phyloP scores from a whole-genome alignment of 1,139 yeast genomes.

The Blastobotrys apis region DNA sequence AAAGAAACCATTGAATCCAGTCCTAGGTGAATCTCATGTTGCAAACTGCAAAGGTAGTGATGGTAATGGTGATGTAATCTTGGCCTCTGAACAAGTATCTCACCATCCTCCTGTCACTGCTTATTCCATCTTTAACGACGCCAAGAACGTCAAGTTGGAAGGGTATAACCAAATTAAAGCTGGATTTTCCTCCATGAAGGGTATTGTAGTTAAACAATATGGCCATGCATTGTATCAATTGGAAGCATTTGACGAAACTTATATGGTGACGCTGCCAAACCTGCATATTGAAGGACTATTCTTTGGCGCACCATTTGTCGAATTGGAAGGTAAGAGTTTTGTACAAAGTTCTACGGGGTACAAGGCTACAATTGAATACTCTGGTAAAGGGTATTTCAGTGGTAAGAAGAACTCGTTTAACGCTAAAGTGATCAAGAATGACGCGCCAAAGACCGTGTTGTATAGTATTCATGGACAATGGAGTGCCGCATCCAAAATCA shows the following conservation, averaged over 20 bases:
- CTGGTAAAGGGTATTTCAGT: constrained; percentile 93
- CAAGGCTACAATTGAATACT: constrained; percentile 66
- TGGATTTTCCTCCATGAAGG: constrained; percentile 66
- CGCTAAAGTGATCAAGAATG: constrained; percentile 66
- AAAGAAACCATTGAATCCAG: constrained; percentile 94
- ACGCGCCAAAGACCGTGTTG: constrained; percentile 56
- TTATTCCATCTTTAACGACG: constrained; percentile 69
- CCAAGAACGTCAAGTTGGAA: constrained; percentile 62
- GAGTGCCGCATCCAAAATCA: constrained; percentile 66
- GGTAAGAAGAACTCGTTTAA: constrained; percentile 93
- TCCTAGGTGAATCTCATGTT: constrained; percentile 85
- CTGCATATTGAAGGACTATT: constrained; percentile 90
- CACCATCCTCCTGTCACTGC: constrained; percentile 97
- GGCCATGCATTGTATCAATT: constrained; percentile 81
- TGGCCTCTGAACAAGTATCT: constrained; percentile 85
- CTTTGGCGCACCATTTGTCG: constrained; percentile 82
- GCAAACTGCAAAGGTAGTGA: constrained; percentile 70
- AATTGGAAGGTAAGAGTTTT: constrained; percentile 73
- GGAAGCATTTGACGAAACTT: constrained; percentile 57
- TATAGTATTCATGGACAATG: constrained; percentile 87
- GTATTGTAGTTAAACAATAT: constrained; percentile 75
- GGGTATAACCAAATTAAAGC: constrained; percentile 92
- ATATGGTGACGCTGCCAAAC: constrained; percentile 87
- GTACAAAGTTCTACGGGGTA: constrained; percentile 82
- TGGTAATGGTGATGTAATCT: constrained; percentile 60